phyloP scores from a whole-genome alignment of 2,329 filamentous ascomycete species.

The Trichoderma sp. region DNA sequence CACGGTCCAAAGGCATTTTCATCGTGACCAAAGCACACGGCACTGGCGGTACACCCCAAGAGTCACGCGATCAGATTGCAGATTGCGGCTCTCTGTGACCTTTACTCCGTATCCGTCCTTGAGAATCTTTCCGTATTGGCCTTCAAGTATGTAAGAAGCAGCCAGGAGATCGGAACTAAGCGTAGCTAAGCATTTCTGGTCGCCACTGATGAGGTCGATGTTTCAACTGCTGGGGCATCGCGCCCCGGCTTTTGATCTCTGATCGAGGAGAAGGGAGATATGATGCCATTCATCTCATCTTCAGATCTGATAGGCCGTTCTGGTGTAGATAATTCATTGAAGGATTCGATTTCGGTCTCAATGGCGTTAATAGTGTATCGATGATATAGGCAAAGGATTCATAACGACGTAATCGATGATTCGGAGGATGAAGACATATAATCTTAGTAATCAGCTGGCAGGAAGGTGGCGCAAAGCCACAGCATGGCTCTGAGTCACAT shows the following conservation, averaged over 20 bases:
- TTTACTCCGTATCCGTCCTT: not conserved
- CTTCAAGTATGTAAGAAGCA: not conserved
- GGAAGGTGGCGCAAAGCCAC: not conserved
- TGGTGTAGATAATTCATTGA: not conserved
- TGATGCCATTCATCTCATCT: not conserved
- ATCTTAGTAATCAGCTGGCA: not conserved
- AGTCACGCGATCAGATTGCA: not conserved
- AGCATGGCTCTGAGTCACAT: not conserved
- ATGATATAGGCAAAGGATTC: not conserved
- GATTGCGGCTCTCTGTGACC: not conserved
- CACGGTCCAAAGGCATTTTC: not conserved
- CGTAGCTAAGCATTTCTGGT: not conserved
- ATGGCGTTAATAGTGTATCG: not conserved
- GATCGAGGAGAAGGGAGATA: not conserved
- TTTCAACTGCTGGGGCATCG: not conserved
- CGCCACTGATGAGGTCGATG: not conserved
- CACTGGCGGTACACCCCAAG: not conserved
- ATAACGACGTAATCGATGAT: not conserved
- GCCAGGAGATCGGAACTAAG: not conserved
- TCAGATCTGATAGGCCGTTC: not conserved
- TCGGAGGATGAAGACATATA: not conserved
- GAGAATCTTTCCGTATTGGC: not conserved
- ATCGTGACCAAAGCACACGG: slow-evolving; percentile 2
- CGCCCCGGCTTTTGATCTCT: not conserved
- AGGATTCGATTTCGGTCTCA: not conserved